A percentile compares a stretch with the other conserved stretches of the same genome.
Conservation (phyloP, 768 basidiomycete genomes). For the Macrocybe gigantea region DNA sequence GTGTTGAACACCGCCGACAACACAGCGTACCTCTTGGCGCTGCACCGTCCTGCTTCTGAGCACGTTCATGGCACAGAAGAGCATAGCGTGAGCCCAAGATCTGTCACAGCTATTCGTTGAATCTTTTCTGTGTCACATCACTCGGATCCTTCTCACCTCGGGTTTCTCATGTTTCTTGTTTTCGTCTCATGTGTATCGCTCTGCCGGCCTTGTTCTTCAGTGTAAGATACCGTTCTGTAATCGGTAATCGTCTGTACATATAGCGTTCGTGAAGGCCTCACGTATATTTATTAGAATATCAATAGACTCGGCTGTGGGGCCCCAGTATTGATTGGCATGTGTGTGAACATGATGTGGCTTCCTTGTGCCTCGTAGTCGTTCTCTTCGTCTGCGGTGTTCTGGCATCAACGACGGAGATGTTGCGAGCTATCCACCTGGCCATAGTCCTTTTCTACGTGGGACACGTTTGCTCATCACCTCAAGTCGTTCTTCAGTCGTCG, state of each 20-base stretch:
- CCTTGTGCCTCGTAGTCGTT: too few species aligned
- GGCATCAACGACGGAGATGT: too few species aligned
- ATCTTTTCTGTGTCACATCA: constrained; percentile 3
- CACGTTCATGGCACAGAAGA: constrained; percentile 27
- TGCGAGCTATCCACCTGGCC: constrained; percentile 1
- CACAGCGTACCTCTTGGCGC: constrained; percentile 52
- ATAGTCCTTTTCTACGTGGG: constrained; percentile 6
- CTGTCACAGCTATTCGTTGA: constrained; percentile 1
- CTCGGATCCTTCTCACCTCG: too few species aligned
- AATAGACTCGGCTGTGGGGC: too few species aligned
- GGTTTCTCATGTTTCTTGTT: constrained; percentile 3
- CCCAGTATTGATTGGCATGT: too few species aligned
- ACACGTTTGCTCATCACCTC: constrained; percentile 31
- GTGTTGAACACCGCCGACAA: constrained; percentile 72
- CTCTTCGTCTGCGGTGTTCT: too few species aligned
- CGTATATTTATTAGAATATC: too few species aligned
- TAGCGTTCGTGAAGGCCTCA: not conserved
- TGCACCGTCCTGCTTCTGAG: constrained; percentile 40
- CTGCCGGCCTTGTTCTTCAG: constrained; percentile 7
- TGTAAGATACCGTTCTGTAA: constrained; percentile 11
- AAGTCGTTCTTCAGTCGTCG: constrained; percentile 26
- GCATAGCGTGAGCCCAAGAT: constrained; percentile 18
- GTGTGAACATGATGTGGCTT: too few species aligned
- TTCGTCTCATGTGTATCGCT: constrained; percentile 9
- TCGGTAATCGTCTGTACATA: constrained; percentile 11